Base-by-base conservation (phyloP, 2,329 filamentous ascomycete species). In the Claviceps pazoutovae region DNA sequence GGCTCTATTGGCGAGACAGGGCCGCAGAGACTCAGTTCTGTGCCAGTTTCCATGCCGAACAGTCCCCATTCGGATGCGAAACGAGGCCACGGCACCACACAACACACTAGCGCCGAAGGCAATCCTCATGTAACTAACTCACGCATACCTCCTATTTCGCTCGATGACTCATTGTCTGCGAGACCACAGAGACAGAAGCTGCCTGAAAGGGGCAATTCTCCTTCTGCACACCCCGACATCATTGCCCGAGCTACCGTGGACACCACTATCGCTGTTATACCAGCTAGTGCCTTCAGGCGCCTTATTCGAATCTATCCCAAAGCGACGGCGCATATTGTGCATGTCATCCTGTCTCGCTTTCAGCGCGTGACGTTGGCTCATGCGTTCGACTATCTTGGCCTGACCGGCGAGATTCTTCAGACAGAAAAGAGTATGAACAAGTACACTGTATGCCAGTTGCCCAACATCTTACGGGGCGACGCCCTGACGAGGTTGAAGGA, bases 231-330 rank as follows among this genome's bases (percentile, higher is more conserved):
- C 67, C 93, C 93, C 11, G 93, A 98, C 62, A 93, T 98, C 56
- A 88, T 98, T 57, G 93, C 91, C n/a, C 80, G 93, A 57, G 93
- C 93, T 5, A 94, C 89, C 16, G 86, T 94, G 23, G 94, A 98
- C 64, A 98, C 93, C 0, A 98, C 94, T 0, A 96, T 98, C 67
- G 93, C 93, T 5, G 94, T 98, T 56, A 98, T 98, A 53, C 94
- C 94, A 1, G 93, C 93, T 1, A 95, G 89, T 63, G 94, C 93
- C 3, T 98, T 98, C 61, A 82, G 89, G 50, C 83, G 94, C 8
- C 73, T 98, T 50, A 98, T 95, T 49, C 82, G 88, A 62, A 84
- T 96, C 23, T 98, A 97, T 60, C 93, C 93, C 9, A 95, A 94
- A 70, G 90, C 94, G 9, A 96, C 93, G 2, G 85, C 93, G 1